Conservation (phyloP, 164 flowering plant species). For the Chimonanthus praecox region DNA sequence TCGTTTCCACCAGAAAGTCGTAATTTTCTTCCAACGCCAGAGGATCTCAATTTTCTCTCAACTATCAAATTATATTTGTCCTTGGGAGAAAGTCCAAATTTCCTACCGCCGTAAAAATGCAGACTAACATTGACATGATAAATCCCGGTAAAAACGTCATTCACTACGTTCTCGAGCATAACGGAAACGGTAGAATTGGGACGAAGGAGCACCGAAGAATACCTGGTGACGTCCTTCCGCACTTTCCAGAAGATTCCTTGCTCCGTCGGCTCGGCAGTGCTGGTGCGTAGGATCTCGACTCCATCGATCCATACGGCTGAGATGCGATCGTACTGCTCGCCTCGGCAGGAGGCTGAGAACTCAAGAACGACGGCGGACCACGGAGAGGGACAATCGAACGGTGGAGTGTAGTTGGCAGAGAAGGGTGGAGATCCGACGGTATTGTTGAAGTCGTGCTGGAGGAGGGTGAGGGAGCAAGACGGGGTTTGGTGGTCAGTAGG, state of each 20-base stretch:
- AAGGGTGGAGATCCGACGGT: constrained; percentile 52
- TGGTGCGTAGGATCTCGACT: constrained; percentile 79
- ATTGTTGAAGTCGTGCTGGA: constrained; percentile 59
- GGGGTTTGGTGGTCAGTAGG: constrained; percentile 38
- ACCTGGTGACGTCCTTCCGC: constrained; percentile 71
- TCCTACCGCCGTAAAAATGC: constrained; percentile 26
- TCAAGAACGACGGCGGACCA: constrained; percentile 59
- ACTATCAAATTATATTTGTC: neutral
- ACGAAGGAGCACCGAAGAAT: constrained; percentile 44
- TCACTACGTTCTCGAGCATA: constrained; percentile 82
- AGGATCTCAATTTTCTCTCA: neutral
- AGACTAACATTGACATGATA: constrained; percentile 50
- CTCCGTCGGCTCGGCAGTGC: constrained; percentile 75
- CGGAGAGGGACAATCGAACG: constrained; percentile 43
- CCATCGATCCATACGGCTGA: constrained; percentile 80
- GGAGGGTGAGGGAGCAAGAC: constrained; percentile 40
- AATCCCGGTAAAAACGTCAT: constrained; percentile 58
- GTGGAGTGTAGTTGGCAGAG: constrained; percentile 50
- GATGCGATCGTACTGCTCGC: constrained; percentile 81
- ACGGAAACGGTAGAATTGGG: constrained; percentile 42
- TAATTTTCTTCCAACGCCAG: neutral
- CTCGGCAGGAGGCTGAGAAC: constrained; percentile 34
- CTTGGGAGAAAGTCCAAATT: constrained; percentile 3
- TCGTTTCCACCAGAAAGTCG: neutral
- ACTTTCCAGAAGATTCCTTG: constrained; percentile 70